A percentile compares a stretch with the other conserved stretches of the same genome.
Evolutionary conservation across 2,329 filamentous ascomycete species (phyloP).

Genomic region (Hypoxylon sp.): DNA sequence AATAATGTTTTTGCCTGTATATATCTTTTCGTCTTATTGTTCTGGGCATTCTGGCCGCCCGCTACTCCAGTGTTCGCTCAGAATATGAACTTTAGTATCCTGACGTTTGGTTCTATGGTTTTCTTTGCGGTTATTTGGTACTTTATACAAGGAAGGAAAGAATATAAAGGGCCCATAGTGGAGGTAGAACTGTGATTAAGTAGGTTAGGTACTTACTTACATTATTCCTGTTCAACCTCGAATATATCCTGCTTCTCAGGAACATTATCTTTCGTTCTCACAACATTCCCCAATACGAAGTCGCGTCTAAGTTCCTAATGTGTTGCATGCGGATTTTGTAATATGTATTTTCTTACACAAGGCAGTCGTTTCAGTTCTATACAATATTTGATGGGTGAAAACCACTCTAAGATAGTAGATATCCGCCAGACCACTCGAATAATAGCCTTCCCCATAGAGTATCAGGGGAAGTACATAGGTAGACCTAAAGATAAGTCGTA

Average conservation of each 20-base stretch:
- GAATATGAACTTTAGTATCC: constrained; percentile 13
- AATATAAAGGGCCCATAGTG: constrained; percentile 12
- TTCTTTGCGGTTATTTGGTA: constrained; percentile 8
- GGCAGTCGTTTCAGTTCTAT: too few species aligned
- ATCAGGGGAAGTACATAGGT: not conserved
- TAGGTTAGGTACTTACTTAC: too few species aligned
- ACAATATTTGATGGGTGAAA: too few species aligned
- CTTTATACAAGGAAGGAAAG: constrained; percentile 6
- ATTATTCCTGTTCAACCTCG: not conserved
- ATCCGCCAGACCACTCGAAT: too few species aligned
- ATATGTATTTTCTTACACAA: too few species aligned
- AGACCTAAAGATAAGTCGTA: not conserved
- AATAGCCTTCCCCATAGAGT: not conserved
- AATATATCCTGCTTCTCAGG: too few species aligned
- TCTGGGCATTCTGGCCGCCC: constrained; percentile 26
- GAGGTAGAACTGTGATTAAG: constrained; percentile 4
- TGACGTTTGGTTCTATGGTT: constrained; percentile 4
- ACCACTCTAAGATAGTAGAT: too few species aligned
- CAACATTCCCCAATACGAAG: too few species aligned
- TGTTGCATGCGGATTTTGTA: too few species aligned
- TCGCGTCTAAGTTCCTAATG: too few species aligned
- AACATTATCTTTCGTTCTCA: too few species aligned
- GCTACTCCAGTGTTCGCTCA: not conserved
- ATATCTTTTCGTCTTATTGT: constrained; percentile 29
- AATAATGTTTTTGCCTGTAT: constrained; percentile 34